phyloP scores from a whole-genome alignment of 305 asterid genomes.

The Fraxinus angustifolia region DNA sequence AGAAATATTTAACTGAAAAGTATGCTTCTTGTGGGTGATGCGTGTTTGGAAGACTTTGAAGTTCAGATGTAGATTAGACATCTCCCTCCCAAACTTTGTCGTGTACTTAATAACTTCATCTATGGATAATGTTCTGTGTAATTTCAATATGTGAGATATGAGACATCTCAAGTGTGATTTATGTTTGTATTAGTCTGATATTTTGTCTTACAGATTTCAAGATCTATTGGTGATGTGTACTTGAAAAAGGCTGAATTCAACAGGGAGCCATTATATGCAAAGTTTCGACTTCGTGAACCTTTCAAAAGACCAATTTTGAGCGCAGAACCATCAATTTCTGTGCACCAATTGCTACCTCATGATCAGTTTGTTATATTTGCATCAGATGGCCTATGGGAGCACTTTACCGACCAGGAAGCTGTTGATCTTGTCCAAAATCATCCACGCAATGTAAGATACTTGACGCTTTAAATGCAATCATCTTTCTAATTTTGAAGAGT shows the following conservation, averaged over 20 bases:
- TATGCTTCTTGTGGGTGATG: background rate
- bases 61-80: background rate
- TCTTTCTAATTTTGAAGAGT: background rate
- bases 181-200: background rate
- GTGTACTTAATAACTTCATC: background rate
- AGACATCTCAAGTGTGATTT: background rate
- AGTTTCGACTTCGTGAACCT: conserved; percentile 80
- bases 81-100: background rate
- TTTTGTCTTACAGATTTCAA: conserved; percentile 58
- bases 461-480: conserved; percentile 2
- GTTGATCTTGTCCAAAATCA: conserved; percentile 63
- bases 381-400: conserved; percentile 85
- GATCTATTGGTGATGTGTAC: conserved; percentile 88
- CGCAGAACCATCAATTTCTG: conserved; percentile 70
- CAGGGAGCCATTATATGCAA: conserved; percentile 76
- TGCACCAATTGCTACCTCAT: conserved; percentile 69
- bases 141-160: background rate
- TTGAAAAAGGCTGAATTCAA: conserved; percentile 75
- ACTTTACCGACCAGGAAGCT: conserved; percentile 67
- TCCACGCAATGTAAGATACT: conserved; percentile 56
- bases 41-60: background rate
- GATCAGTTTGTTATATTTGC: conserved; percentile 83
- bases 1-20: background rate
- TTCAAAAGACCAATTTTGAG: conserved; percentile 75
- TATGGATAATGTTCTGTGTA: background rate